Evolutionary conservation across 257 asterid species (phyloP).

Genomic region (Anisodus tanguticus): DNA sequence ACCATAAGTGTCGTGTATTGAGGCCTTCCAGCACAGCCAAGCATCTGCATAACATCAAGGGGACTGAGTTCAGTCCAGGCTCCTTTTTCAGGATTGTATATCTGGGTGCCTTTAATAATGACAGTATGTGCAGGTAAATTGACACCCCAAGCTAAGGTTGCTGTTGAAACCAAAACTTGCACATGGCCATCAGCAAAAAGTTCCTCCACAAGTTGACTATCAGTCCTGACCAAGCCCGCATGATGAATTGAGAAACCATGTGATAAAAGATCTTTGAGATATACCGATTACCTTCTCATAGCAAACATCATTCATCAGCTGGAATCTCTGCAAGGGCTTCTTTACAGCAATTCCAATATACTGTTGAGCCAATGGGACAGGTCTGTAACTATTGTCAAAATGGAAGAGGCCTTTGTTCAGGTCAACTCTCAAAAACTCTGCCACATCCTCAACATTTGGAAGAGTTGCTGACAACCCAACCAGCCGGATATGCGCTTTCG

Average conservation of each 20-base stretch:
- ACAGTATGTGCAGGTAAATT: slow-evolving; percentile 57
- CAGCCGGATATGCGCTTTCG: slow-evolving; percentile 51
- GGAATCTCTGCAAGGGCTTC: slow-evolving; percentile 54
- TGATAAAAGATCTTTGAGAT: slow-evolving; percentile 51
- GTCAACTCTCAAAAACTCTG: slow-evolving; percentile 50
- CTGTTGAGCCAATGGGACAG: slow-evolving; percentile 52
- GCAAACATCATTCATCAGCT: slow-evolving; percentile 55
- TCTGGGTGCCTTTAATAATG: slow-evolving; percentile 52
- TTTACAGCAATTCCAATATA: slow-evolving; percentile 50
- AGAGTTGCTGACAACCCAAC: slow-evolving; percentile 56
- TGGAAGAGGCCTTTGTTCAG: slow-evolving; percentile 48
- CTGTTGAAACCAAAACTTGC: slow-evolving; percentile 55
- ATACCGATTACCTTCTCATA: slow-evolving; percentile 48
- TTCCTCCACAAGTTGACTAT: slow-evolving; percentile 48
- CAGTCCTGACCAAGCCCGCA: slow-evolving; percentile 56
- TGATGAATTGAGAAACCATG: slow-evolving; percentile 55
- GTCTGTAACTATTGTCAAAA: slow-evolving; percentile 54
- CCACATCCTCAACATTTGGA: slow-evolving; percentile 52
- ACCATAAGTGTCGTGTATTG: slow-evolving; percentile 48
- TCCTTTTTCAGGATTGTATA: slow-evolving; percentile 46
- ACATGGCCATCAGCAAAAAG: slow-evolving; percentile 46
- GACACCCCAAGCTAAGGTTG: slow-evolving; percentile 58
- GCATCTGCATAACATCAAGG: slow-evolving; percentile 60
- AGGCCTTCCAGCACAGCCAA: slow-evolving; percentile 59
- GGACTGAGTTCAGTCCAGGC: slow-evolving; percentile 56